Percentiles rank a stretch among this genome's conserved stretches.
phyloP scores from a whole-genome alignment of 1,284 basidiomycete genomes.

The Neolentinus lepideus region DNA sequence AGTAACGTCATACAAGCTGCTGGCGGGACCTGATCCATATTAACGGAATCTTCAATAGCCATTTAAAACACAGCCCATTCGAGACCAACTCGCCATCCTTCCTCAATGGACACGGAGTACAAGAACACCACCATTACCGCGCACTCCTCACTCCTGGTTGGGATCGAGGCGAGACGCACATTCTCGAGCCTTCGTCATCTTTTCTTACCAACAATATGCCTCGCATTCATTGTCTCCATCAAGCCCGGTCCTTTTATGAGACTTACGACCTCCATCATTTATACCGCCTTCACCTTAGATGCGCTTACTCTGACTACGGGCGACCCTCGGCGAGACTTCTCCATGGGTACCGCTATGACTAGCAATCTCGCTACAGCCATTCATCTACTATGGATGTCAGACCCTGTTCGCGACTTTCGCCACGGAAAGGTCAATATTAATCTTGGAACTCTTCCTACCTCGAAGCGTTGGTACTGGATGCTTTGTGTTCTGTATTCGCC shows the following conservation, averaged over 20 bases:
- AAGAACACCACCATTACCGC: too few relatives aligned
- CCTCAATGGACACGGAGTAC: too few relatives aligned
- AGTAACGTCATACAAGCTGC: too few relatives aligned
- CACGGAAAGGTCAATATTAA: conserved; percentile 10
- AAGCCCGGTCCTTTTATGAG: not conserved
- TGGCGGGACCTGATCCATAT: too few relatives aligned
- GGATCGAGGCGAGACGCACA: too few relatives aligned
- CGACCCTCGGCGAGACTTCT: conserved; percentile 6
- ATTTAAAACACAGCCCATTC: too few relatives aligned
- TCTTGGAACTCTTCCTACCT: conserved; percentile 4
- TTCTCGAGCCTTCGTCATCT: not conserved
- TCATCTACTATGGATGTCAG: conserved; percentile 10
- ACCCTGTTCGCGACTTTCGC: conserved; percentile 12
- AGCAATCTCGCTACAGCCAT: conserved; percentile 11
- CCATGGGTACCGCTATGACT: conserved; percentile 7
- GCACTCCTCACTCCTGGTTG: too few relatives aligned
- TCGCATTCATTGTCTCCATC: not conserved
- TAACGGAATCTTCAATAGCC: too few relatives aligned
- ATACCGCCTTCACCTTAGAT: not conserved
- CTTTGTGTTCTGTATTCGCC: conserved; percentile 8
- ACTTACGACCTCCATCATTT: not conserved
- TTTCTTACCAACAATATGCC: not conserved
- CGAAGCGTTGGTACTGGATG: conserved; percentile 10
- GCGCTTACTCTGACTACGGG: conserved; percentile 5
- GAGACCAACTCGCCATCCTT: too few relatives aligned